Evolutionary conservation across 2,329 filamentous ascomycete genomes (phyloP).

Genomic region (Aurifilum marmelostoma): DNA sequence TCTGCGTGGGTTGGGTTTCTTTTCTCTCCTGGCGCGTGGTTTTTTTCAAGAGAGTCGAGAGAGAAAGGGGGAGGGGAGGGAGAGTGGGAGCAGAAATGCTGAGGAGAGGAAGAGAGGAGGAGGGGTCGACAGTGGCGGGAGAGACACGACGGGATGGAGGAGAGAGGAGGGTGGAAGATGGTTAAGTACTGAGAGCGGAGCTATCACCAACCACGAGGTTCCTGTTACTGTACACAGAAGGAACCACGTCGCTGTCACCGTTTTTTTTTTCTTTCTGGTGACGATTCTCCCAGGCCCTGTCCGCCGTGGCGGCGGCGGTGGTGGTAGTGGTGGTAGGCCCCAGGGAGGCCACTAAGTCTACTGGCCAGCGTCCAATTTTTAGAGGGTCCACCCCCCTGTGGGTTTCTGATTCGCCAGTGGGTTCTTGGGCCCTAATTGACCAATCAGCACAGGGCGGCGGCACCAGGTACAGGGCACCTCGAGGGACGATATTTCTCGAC

Average conservation of each 20-base stretch:
- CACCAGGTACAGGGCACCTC: background rate
- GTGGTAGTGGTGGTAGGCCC: background rate
- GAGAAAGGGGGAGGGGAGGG: background rate
- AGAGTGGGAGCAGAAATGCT: background rate
- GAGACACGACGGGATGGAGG: background rate
- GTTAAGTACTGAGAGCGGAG: background rate
- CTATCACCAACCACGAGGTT: too few species aligned
- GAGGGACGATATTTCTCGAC: background rate
- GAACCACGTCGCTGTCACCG: background rate
- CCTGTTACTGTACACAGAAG: too few species aligned
- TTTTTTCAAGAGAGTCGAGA: background rate
- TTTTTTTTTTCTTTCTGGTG: background rate
- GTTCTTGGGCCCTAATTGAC: background rate
- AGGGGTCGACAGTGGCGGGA: background rate
- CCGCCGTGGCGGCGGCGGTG: too few species aligned
- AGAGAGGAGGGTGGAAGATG: background rate
- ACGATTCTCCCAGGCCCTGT: background rate
- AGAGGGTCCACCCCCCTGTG: background rate
- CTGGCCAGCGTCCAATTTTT: background rate
- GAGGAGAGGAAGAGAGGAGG: background rate
- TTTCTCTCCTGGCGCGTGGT: constrained; percentile 19
- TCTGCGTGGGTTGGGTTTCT: background rate
- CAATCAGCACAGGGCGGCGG: background rate
- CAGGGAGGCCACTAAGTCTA: too few species aligned
- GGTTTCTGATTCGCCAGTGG: background rate